Percentiles rank a stretch among this genome's conserved stretches.
phyloP scores from a whole-genome alignment of 768 basidiomycete species.

The Rhodotorula kratochvilovae region DNA sequence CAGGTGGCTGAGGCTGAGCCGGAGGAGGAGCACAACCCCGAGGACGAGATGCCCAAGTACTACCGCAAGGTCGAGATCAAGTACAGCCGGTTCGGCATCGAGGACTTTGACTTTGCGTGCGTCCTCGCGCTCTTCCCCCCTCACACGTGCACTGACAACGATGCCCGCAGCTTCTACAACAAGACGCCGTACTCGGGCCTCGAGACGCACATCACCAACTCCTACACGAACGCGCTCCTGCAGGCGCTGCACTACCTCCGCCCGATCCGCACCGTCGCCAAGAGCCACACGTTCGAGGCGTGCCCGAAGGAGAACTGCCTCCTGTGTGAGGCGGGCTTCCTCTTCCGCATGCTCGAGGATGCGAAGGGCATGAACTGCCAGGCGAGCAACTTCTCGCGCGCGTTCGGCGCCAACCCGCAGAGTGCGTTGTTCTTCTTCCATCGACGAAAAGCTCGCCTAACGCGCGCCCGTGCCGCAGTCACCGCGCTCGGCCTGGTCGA shows the following conservation, averaged over 20 bases:
- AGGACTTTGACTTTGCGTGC: conserved; percentile 97
- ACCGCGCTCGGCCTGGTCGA: conserved; percentile 86
- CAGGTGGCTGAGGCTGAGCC: conserved; percentile 20
- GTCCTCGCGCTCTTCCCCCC: not conserved
- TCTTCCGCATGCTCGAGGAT: conserved; percentile 91
- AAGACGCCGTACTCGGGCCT: conserved; percentile 82
- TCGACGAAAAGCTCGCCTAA: not conserved
- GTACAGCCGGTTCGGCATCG: conserved; percentile 96
- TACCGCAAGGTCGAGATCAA: conserved; percentile 95
- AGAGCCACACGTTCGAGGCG: conserved; percentile 81
- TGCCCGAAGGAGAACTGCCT: conserved; percentile 89
- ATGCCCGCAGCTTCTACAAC: conserved; percentile 73
- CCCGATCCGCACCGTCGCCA: conserved; percentile 76
- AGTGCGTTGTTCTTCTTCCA: conserved; percentile 53
- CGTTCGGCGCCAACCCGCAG: conserved; percentile 81
- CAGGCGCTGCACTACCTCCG: conserved; percentile 82
- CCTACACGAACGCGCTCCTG: conserved; percentile 85
- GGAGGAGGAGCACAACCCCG: conserved; percentile 19
- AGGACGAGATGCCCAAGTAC: conserved; percentile 59
- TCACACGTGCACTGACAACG: not conserved
- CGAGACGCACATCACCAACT: conserved; percentile 94
- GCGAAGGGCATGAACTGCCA: conserved; percentile 91
- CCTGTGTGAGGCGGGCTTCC: conserved; percentile 89
- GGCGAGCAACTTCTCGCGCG: conserved; percentile 92
- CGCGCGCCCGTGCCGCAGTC: conserved; percentile 37